Percentiles rank a stretch among this genome's conserved stretches.
phyloP scores from a whole-genome alignment of 495 filamentous ascomycete species.

The Aspergillus coremiiformis region DNA sequence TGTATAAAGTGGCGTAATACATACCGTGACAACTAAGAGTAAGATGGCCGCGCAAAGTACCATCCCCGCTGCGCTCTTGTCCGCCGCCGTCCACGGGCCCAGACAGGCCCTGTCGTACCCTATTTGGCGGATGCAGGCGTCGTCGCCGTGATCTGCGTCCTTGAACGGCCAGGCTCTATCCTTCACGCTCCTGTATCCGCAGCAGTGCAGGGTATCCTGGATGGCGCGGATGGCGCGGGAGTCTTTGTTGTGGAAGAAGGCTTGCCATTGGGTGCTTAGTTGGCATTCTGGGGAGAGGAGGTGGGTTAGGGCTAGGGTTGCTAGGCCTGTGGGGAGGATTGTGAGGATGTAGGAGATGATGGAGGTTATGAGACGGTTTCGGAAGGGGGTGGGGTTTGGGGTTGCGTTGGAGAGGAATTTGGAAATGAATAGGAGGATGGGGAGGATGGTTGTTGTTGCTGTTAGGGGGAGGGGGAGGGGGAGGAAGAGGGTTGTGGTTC shows the following conservation, averaged over 20 bases:
- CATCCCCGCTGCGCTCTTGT: constrained; percentile 21
- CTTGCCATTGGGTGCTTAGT: constrained; percentile 48
- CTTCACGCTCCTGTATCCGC: constrained; percentile 47
- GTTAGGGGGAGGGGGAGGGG: constrained; percentile 23
- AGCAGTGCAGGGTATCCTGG: constrained; percentile 59
- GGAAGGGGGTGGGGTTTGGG: neutral
- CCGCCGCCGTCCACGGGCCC: constrained; percentile 19
- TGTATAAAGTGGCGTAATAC: too few species aligned
- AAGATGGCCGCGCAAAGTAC: constrained; percentile 21
- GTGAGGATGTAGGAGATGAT: constrained; percentile 30
- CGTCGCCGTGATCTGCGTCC: constrained; percentile 22
- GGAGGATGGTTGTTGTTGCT: constrained; percentile 20
- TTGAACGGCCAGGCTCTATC: constrained; percentile 57
- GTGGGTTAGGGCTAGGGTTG: constrained; percentile 50
- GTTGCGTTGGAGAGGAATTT: neutral
- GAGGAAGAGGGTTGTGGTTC: constrained; percentile 17
- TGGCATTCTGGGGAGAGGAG: constrained; percentile 43
- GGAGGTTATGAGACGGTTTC: neutral
- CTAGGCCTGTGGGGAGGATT: constrained; percentile 44
- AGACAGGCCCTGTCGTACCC: constrained; percentile 25
- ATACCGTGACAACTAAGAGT: constrained; percentile 18
- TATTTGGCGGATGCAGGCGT: constrained; percentile 23
- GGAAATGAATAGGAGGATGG: constrained; percentile 8
- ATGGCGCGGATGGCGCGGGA: constrained; percentile 47
- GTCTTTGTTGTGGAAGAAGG: constrained; percentile 42